Percentiles rank a stretch among this genome's conserved stretches.
phyloP scores from a whole-genome alignment of 805 yeast species.

The Zygosaccharomyces kombuchaensis region DNA sequence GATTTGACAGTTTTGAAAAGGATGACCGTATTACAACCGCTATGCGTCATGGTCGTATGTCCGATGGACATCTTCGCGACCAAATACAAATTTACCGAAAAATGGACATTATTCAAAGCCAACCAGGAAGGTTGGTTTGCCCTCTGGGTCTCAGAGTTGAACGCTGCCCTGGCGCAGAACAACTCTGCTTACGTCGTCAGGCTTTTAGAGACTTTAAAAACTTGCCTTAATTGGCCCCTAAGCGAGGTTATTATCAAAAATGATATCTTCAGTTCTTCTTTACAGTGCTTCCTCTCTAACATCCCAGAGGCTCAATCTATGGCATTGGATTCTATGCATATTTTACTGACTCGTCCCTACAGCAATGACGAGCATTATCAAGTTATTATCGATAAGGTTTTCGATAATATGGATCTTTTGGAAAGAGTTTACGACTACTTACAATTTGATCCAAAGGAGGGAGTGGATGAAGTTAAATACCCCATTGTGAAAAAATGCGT shows the following conservation, averaged over 20 bases:
- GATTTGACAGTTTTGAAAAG: slow-evolving; percentile 86
- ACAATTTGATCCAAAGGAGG: slow-evolving; percentile 53
- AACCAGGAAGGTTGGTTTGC: slow-evolving; percentile 82
- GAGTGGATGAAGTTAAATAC: slow-evolving; percentile 74
- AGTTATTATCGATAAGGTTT: slow-evolving; percentile 73
- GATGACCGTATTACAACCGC: slow-evolving; percentile 68
- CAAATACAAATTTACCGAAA: slow-evolving; percentile 54
- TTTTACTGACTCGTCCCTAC: slow-evolving; percentile 76
- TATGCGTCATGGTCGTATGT: slow-evolving; percentile 78
- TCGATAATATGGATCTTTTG: slow-evolving; percentile 72
- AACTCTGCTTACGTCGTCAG: slow-evolving; percentile 55
- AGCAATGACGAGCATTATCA: slow-evolving; percentile 63
- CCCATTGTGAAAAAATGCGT: slow-evolving; percentile 83
- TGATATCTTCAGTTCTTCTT: slow-evolving; percentile 59
- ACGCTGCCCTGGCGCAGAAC: slow-evolving; percentile 42
- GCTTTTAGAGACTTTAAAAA: slow-evolving; percentile 75
- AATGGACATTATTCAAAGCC: slow-evolving; percentile 52
- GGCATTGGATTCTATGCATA: slow-evolving; percentile 88
- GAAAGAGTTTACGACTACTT: slow-evolving; percentile 54
- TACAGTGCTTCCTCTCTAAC: slow-evolving; percentile 52
- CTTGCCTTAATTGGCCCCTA: slow-evolving; percentile 87
- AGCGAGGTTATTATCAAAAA: slow-evolving; percentile 68
- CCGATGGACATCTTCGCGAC: slow-evolving; percentile 59
- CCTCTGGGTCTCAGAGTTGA: slow-evolving; percentile 57
- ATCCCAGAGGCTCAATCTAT: slow-evolving; percentile 70